phyloP scores from a whole-genome alignment of 2,329 filamentous ascomycete genomes.

The Eutypa lata region DNA sequence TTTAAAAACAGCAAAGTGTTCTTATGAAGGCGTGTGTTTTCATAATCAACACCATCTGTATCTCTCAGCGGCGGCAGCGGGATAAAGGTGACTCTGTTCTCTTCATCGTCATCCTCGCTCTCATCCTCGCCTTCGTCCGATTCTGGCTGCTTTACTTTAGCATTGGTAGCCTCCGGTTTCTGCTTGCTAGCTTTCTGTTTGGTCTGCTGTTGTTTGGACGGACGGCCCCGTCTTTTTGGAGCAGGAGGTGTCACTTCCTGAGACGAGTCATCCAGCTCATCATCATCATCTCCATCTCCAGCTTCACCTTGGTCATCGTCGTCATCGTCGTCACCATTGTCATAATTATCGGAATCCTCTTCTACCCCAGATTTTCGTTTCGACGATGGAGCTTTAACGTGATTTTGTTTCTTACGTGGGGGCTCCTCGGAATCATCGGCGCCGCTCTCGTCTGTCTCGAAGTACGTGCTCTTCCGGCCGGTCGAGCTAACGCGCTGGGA shows the following conservation, averaged over 20 bases:
- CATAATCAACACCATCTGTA: conserved; percentile 43
- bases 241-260: conserved; percentile 12
- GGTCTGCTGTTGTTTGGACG: conserved; percentile 6
- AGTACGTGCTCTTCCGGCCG: conserved; percentile 48
- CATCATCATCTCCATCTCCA: conserved; percentile 17
- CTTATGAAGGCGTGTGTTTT: conserved; percentile 49
- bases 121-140: conserved; percentile 30
- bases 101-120: conserved; percentile 30
- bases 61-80: conserved; percentile 39
- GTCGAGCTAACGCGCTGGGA: conserved; percentile 45
- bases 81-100: conserved; percentile 37
- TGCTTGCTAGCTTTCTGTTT: neutral
- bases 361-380: conserved; percentile 15
- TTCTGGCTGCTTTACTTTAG: conserved; percentile 16
- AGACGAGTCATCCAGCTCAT: conserved; percentile 13
- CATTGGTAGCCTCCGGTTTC: conserved; percentile 2
- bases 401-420: conserved; percentile 16
- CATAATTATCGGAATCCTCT: conserved; percentile 14
- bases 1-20: conserved; percentile 57
- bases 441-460: conserved; percentile 33
- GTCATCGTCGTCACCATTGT: conserved; percentile 13
- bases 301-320: conserved; percentile 17
- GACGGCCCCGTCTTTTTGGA: conserved; percentile 17
- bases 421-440: conserved; percentile 18
- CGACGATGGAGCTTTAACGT: neutral